phyloP scores from a whole-genome alignment of 805 yeast species.

The Cyberlindnera amylophila region DNA sequence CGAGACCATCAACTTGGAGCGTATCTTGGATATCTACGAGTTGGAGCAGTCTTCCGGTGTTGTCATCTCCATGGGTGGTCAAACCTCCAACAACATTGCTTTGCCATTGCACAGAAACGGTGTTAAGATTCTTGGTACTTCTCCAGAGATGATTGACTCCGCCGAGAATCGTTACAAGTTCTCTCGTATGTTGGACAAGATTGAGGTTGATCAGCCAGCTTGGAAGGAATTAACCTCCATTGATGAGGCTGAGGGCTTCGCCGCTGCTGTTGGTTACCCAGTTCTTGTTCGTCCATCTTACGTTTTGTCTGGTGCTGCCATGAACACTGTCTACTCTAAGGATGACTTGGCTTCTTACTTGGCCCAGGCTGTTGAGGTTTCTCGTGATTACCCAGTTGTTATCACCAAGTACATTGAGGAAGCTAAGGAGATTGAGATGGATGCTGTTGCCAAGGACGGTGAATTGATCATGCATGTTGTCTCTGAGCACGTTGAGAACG shows the following conservation, averaged over 20 bases:
- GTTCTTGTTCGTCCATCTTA: conserved; percentile 97
- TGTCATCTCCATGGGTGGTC: conserved; percentile 97
- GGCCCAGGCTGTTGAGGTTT: conserved; percentile 84
- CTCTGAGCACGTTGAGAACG: conserved; percentile 96
- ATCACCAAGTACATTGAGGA: conserved; percentile 94
- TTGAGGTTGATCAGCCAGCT: conserved; percentile 92
- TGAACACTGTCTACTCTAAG: conserved; percentile 89
- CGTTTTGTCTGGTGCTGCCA: conserved; percentile 97
- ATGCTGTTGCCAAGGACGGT: conserved; percentile 92
- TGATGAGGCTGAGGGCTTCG: conserved; percentile 80
- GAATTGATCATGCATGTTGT: conserved; percentile 89
- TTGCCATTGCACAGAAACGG: conserved; percentile 73
- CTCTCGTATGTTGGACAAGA: conserved; percentile 88
- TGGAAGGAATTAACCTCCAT: conserved; percentile 94
- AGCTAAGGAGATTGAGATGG: conserved; percentile 96
- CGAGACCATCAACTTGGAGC: conserved; percentile 91
- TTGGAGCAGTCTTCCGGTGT: conserved; percentile 86
- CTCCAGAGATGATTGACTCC: conserved; percentile 90
- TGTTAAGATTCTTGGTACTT: conserved; percentile 88
- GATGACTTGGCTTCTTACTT: conserved; percentile 79
- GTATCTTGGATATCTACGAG: conserved; percentile 96
- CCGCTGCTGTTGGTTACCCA: conserved; percentile 85
- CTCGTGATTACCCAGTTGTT: conserved; percentile 96
- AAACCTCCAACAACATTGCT: conserved; percentile 96
- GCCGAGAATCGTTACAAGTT: conserved; percentile 99